phyloP scores from a whole-genome alignment of 1,139 yeast genomes.

The Sugiyamaella novakii region DNA sequence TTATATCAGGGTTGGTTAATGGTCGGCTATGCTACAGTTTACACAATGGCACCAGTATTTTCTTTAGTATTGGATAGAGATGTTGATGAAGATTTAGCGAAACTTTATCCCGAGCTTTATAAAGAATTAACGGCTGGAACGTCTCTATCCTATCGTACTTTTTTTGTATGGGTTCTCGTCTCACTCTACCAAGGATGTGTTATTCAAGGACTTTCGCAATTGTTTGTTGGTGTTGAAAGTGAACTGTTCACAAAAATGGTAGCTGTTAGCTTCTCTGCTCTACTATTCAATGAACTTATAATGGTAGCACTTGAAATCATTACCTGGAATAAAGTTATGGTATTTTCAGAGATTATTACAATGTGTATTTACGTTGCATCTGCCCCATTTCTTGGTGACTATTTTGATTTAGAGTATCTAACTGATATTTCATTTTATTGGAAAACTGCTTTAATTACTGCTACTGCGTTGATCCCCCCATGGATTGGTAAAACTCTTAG shows the following conservation, averaged over 20 bases:
- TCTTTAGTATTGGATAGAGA: constrained; percentile 90
- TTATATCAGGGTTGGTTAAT: constrained; percentile 93
- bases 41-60: constrained; percentile 98
- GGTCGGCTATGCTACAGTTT: constrained; percentile 97
- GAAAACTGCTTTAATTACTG: constrained; percentile 66
- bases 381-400: constrained; percentile 80
- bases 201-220: constrained; percentile 79
- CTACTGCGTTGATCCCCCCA: constrained; percentile 80
- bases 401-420: constrained; percentile 73
- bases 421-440: constrained; percentile 58
- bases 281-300: constrained; percentile 79
- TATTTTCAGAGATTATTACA: constrained; percentile 71
- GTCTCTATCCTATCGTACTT: constrained; percentile 82
- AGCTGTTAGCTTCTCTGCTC: constrained; percentile 75
- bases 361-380: constrained; percentile 67
- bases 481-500: constrained; percentile 80
- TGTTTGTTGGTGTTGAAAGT: constrained; percentile 63
- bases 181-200: constrained; percentile 82
- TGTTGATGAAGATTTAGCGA: constrained; percentile 85
- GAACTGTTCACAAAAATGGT: constrained; percentile 73
- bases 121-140: constrained; percentile 87
- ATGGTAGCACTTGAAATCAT: constrained; percentile 94
- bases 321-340: constrained; percentile 85
- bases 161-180: constrained; percentile 86
- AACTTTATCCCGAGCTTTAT: constrained; percentile 91